Percentiles rank a stretch among this genome's conserved stretches.
These are phyloP conservation scores for Irpex sp. DNA, from an alignment of 1,284 basidiomycete genomes.

Conservation along the genomic window DNA sequence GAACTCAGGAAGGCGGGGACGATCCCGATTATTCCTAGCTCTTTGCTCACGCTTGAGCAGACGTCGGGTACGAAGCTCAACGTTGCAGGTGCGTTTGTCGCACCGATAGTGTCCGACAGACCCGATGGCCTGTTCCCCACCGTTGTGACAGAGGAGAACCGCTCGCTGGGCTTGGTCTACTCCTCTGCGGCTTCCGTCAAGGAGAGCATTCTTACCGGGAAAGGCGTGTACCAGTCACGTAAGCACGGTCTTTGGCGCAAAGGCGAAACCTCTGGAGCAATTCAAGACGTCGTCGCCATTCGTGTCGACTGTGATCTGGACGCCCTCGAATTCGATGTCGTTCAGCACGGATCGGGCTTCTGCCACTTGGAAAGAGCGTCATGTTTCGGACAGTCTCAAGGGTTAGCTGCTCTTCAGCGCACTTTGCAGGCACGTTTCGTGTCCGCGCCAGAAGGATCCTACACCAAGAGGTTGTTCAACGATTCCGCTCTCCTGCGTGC, in stretches of 20 bases:
- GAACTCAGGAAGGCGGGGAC: constrained; percentile 58
- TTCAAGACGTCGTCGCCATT: constrained; percentile 84
- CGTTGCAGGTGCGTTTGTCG: constrained; percentile 84
- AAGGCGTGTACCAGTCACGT: constrained; percentile 95
- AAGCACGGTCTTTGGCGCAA: constrained; percentile 97
- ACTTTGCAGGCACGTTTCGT: constrained; percentile 74
- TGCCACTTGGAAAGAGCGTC: constrained; percentile 87
- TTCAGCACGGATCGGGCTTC: constrained; percentile 91
- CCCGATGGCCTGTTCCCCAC: constrained; percentile 93
- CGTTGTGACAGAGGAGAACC: constrained; percentile 77
- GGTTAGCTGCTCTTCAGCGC: constrained; percentile 80
- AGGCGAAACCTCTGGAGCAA: constrained; percentile 94
- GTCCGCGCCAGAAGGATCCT: constrained; percentile 86
- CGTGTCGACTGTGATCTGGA: constrained; percentile 93
- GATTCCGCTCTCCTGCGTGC: constrained; percentile 81
- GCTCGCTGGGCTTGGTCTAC: constrained; percentile 92
- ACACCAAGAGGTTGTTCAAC: constrained; percentile 87
- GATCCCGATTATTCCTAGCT: constrained; percentile 71
- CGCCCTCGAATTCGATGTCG: constrained; percentile 87
- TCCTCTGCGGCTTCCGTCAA: constrained; percentile 89
- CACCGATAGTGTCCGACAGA: constrained; percentile 82
- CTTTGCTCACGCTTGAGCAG: constrained; percentile 59
- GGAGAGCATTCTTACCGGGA: constrained; percentile 85
- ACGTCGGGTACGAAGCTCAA: constrained; percentile 62
- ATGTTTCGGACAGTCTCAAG: constrained; percentile 82